Percentiles rank a stretch among this genome's conserved stretches.
phyloP scores from a whole-genome alignment of 1,284 basidiomycete genomes.

The Hemileia vastatrix region DNA sequence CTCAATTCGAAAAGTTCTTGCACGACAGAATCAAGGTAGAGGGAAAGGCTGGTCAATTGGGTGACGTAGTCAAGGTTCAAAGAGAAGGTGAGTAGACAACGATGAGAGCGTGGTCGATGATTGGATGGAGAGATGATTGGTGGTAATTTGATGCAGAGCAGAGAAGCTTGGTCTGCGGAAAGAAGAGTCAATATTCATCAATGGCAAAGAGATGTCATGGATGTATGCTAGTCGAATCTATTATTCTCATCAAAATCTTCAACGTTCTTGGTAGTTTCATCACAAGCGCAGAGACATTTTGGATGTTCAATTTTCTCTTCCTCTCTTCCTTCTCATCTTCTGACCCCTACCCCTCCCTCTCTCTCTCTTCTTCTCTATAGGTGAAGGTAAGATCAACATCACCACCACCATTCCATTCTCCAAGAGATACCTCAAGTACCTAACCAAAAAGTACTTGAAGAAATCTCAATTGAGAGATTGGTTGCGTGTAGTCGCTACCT shows the following conservation, averaged over 20 bases:
- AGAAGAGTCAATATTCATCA: background rate
- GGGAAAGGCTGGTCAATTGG: slow-evolving; percentile 49
- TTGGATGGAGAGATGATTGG: background rate
- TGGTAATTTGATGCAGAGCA: background rate
- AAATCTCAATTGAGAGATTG: slow-evolving; percentile 45
- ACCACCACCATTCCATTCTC: slow-evolving; percentile 46
- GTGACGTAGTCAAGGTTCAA: slow-evolving; percentile 45
- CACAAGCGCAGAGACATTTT: background rate
- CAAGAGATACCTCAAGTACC: slow-evolving; percentile 48
- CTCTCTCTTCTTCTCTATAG: slow-evolving; percentile 19
- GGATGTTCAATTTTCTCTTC: no score
- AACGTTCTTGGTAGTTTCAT: background rate
- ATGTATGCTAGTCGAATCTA: background rate
- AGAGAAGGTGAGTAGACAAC: slow-evolving; percentile 41
- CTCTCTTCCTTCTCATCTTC: background rate
- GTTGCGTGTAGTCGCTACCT: slow-evolving; percentile 46
- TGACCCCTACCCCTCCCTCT: background rate
- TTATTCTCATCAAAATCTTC: background rate
- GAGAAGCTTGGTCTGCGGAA: background rate
- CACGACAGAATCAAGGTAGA: slow-evolving; percentile 87
- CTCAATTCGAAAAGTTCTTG: slow-evolving; percentile 83
- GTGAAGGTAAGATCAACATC: slow-evolving; percentile 47
- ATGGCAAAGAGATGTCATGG: background rate
- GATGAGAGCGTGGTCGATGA: background rate
- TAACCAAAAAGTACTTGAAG: slow-evolving; percentile 47